Base-by-base conservation (phyloP, 192 early-diverging fungal genomes). In the Rhizoclosmatium sp. region DNA sequence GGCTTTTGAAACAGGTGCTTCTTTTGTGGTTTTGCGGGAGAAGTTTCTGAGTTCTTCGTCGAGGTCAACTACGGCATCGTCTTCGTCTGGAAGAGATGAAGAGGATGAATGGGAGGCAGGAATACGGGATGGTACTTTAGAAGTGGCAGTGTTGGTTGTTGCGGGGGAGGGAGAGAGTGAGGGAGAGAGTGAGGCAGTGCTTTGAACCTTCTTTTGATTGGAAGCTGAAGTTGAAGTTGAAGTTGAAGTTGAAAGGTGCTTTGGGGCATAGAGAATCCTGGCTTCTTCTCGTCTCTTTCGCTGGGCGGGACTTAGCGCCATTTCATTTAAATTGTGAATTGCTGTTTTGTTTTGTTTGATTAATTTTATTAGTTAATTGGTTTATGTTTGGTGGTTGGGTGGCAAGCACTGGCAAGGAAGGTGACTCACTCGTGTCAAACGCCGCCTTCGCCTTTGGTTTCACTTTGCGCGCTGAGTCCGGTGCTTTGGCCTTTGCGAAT, bases 261-360 rank as follows among this genome's bases (percentile, higher is more conserved):
- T 10, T 4, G 7, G 14, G 16, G 67, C 44, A 42, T 69, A 69
- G 14, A 16, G 7, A 9, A 42, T 42, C 5, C 67, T 19, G 19
- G 67, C 67, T 4, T 42, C 5, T 9, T 44, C n/a, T 4, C 46
- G 31, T 9, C 4, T 16, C 67, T 12, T 4, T 16, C 23, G 4
- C 67, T 69, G 41, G 41, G 4, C 23, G 67, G 67, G 67, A 7
- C 23, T 69, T 9, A 69, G 67, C 46, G 14, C 9, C 67, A 69
- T 40, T 4, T 40, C 67, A 16, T 16, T 42, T 4, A 69, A 42
- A 42, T 69, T 48, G 31, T 40, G 46, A 4, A 69, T 42, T 16
- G 67, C 31, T 31, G 31, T 31, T 31, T 31, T 31, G 31, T 31
- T 31, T 31, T 31, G 31, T 31, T 31, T 31, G 31, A 31, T 31